phyloP scores from a whole-genome alignment of 73 alveolate species.

The Symbiodinium pilosum region DNA sequence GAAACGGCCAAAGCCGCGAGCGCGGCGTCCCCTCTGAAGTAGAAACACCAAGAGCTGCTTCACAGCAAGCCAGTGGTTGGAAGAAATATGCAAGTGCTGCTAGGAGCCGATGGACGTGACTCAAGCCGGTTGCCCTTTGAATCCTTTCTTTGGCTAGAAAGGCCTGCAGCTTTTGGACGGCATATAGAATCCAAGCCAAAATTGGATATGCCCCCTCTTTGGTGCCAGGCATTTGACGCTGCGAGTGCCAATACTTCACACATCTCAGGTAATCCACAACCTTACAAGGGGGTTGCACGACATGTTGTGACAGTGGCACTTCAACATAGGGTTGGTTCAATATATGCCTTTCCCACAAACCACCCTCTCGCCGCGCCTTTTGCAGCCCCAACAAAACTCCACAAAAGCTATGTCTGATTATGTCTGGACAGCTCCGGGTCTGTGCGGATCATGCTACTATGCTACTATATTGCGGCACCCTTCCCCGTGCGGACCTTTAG shows the following conservation, averaged over 20 bases:
- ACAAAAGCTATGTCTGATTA: too few relatives aligned
- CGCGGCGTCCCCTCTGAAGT: not conserved
- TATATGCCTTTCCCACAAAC: not conserved
- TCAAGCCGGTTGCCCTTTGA: not conserved
- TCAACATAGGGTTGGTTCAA: too few relatives aligned
- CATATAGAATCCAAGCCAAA: conserved; percentile 51
- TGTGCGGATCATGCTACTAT: too few relatives aligned
- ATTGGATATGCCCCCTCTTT: conserved; percentile 71
- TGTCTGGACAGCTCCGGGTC: too few relatives aligned
- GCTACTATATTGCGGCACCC: too few relatives aligned
- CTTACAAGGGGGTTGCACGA: too few relatives aligned
- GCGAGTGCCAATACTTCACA: conserved; percentile 81
- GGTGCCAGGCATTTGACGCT: conserved; percentile 80
- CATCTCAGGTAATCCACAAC: conserved; percentile 42
- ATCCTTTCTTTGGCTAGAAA: not conserved
- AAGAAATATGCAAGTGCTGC: not conserved
- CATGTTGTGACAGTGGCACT: too few relatives aligned
- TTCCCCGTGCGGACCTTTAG: too few relatives aligned
- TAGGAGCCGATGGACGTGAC: not conserved
- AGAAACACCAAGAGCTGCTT: not conserved
- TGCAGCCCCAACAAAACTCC: too few relatives aligned
- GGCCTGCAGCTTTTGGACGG: conserved; percentile 28
- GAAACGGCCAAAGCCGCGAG: conserved; percentile 56
- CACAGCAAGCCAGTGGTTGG: not conserved
- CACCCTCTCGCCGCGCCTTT: too few relatives aligned